Evolutionary conservation across 2,329 filamentous ascomycete species (phyloP), one percentile per base, ranked within the genome.

Genomic region (Chrysosporium keratinophilum): DNA sequence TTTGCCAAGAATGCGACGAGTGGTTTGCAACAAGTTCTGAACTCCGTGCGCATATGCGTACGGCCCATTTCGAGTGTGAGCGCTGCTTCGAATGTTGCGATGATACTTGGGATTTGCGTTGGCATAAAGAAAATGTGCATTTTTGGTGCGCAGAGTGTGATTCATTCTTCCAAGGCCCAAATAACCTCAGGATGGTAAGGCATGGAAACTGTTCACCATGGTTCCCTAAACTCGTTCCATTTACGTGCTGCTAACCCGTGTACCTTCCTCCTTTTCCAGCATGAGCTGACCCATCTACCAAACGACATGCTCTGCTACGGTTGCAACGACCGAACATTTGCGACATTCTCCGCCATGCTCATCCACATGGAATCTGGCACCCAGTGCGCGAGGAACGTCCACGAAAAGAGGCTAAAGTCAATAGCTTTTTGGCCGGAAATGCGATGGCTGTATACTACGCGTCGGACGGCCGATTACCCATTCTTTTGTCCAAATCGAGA

Each of bases 291-390:
- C 17, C 62, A 64, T 47, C 47, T 57, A 5, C 53, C 58, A 5
- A 49, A 45, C 10, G 17, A 54, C 10, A 28, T 51, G 31, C n/a
- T 51, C 52, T 64, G 62, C 45, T 57, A 55, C 19, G 59, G 60
- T 34, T 63, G 60, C 54, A n/a, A 53, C 15, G 19, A 28, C 5
- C 55, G 57, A 28, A 31, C 11, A 7, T 65, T 64, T 43, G 42
- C 54, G 1, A 56, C 57, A 19, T 60, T 58, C 54, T 58, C 62
- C 15, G 61, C 58, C 35, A 61, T 65, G 59, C 49, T 64, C 10
- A 58, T 63, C 19, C 62, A 64, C 51, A 58, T 65, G 4, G 63
- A 64, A 54, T 52, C 60, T 5, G 61, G 61, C 4, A 59, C 11
- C 41, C 17, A 17, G n/a, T 65, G 61, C 50, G n/a, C 42, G 12